These are phyloP conservation scores for Lactifluus piperatus DNA, from an alignment of 768 basidiomycete species.

Conservation along the genomic window DNA sequence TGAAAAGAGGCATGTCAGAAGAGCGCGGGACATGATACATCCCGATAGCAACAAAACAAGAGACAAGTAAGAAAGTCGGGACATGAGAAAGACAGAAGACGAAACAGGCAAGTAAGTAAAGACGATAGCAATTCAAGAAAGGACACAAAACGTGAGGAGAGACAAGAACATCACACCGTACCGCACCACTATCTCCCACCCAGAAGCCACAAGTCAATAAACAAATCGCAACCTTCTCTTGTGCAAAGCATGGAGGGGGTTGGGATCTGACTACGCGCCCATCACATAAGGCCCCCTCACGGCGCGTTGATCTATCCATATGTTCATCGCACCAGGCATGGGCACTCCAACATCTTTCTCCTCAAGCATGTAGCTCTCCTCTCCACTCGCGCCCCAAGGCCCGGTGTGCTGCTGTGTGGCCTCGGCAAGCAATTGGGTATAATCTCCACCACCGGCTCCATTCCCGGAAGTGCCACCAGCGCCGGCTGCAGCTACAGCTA, in stretches of 20 bases:
- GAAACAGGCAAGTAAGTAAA: background rate
- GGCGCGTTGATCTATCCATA: conserved; percentile 17
- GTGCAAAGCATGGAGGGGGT: too few species aligned
- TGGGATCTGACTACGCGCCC: background rate
- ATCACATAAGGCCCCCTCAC: conserved; percentile 9
- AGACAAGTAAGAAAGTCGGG: background rate
- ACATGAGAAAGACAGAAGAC: background rate
- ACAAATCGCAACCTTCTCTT: too few species aligned
- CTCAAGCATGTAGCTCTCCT: conserved; percentile 62
- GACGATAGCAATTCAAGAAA: background rate
- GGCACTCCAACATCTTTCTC: conserved; percentile 39
- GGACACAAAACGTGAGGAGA: background rate
- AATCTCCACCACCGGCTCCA: conserved; percentile 31
- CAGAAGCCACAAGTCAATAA: background rate
- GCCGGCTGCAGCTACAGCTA: background rate
- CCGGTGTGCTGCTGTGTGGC: conserved; percentile 43
- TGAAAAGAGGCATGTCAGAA: background rate
- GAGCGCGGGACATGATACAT: background rate
- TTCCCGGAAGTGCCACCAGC: conserved; percentile 11
- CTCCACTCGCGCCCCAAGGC: conserved; percentile 46
- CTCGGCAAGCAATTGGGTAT: conserved; percentile 49
- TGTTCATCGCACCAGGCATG: conserved; percentile 3
- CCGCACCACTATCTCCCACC: background rate
- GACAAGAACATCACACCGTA: background rate
- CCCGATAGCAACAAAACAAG: background rate